phyloP scores from a whole-genome alignment of 164 flowering plant species.

The Aristolochia fimbriata region DNA sequence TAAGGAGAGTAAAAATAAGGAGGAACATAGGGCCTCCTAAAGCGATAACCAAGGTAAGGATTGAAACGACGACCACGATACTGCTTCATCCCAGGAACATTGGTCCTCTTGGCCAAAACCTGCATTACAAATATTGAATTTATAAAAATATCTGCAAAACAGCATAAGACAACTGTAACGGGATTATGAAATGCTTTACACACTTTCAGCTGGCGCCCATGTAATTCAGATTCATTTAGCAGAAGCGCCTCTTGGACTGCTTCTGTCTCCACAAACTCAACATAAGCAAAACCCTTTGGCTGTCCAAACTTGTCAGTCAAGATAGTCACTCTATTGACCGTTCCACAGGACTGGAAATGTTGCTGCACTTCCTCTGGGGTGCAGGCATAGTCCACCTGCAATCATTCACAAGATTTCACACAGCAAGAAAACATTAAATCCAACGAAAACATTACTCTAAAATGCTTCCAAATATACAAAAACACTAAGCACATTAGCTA shows the following conservation, averaged over 20 bases:
- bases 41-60: slow-evolving; percentile 34
- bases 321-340: slow-evolving; percentile 74
- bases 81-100: slow-evolving; percentile 72
- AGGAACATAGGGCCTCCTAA: slow-evolving; percentile 35
- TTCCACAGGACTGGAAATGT: slow-evolving; percentile 78
- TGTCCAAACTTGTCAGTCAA: slow-evolving; percentile 78
- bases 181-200: neutral
- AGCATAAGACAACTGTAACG: neutral
- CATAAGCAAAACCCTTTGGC: slow-evolving; percentile 83
- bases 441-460: too few species aligned
- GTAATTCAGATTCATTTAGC: slow-evolving; percentile 69
- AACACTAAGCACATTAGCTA: too few species aligned
- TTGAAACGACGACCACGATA: slow-evolving; percentile 45
- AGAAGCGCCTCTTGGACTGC: slow-evolving; percentile 70
- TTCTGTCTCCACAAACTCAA: slow-evolving; percentile 68
- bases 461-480: too few species aligned
- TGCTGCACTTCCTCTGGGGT: slow-evolving; percentile 81
- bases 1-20: slow-evolving; percentile 35
- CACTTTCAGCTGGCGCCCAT: slow-evolving; percentile 76
- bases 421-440: neutral
- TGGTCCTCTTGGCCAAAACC: slow-evolving; percentile 74
- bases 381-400: slow-evolving; percentile 75
- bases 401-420: slow-evolving; percentile 1
- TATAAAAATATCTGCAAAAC: neutral
- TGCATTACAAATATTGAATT: slow-evolving; percentile 9